Percentiles rank a stretch among this genome's conserved stretches.
Evolutionary conservation across 202 grass and related monocot genomes (phyloP).

Genomic region (Setaria viridis): DNA sequence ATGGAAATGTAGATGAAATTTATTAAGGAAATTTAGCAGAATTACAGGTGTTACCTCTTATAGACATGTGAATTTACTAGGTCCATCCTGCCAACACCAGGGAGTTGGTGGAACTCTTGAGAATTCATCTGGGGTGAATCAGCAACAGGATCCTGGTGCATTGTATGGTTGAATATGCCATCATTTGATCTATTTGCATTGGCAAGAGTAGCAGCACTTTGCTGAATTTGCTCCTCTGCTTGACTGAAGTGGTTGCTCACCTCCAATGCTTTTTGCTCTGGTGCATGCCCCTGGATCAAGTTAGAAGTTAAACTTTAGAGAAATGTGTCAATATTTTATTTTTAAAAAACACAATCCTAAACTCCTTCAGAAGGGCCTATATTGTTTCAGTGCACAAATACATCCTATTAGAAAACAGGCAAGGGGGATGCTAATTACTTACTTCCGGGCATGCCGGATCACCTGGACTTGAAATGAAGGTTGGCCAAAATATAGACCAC

Average conservation of each 20-base stretch:
- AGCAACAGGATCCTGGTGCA: neutral
- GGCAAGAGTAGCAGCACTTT: conserved; percentile 10
- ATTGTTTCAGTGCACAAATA: neutral
- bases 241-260: neutral
- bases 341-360: neutral
- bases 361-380: neutral
- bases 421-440: neutral
- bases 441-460: conserved; percentile 58
- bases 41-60: neutral
- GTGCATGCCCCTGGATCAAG: conserved; percentile 9
- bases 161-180: neutral
- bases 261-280: neutral
- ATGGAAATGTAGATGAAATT: neutral
- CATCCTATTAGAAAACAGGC: neutral
- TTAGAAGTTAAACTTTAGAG: neutral
- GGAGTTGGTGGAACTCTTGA: neutral
- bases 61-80: neutral
- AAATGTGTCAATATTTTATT: neutral
- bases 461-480: conserved; percentile 52
- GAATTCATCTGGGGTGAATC: conserved; percentile 22
- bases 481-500: conserved; percentile 73
- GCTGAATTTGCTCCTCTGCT: conserved; percentile 3
- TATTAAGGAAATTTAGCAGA: neutral
- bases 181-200: neutral
- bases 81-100: neutral